Evolutionary conservation across 2,329 filamentous ascomycete genomes (phyloP).

Genomic region (Aureobasidium lini): DNA sequence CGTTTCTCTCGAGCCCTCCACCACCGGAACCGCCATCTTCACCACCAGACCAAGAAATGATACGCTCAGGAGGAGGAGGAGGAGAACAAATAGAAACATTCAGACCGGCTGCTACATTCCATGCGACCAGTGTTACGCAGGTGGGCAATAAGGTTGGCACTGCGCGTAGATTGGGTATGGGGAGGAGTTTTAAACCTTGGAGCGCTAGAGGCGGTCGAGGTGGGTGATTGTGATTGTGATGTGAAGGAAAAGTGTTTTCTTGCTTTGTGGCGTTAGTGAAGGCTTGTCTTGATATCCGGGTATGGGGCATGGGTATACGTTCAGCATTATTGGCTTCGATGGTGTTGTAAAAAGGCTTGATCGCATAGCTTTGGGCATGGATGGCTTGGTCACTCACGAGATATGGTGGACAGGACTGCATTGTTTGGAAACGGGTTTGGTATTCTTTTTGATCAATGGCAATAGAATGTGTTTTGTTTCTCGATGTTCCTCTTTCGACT

Average conservation of each 20-base stretch:
- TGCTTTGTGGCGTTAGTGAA: too few species aligned
- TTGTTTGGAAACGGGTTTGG: too few species aligned
- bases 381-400: too few species aligned
- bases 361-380: too few species aligned
- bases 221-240: background rate
- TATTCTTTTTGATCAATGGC: too few species aligned
- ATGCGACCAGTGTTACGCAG: constrained; percentile 35
- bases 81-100: constrained; percentile 19
- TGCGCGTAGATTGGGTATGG: constrained; percentile 40
- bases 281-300: too few species aligned
- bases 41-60: constrained; percentile 17
- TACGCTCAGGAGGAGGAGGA: background rate
- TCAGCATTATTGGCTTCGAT: too few species aligned
- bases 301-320: too few species aligned
- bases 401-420: too few species aligned
- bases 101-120: constrained; percentile 34
- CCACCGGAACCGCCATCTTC: constrained; percentile 19
- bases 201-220: constrained; percentile 22
- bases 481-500: too few species aligned
- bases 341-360: too few species aligned
- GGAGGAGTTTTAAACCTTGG: constrained; percentile 46
- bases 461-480: too few species aligned
- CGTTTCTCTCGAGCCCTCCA: constrained; percentile 38
- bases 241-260: background rate
- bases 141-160: constrained; percentile 22